phyloP scores from a whole-genome alignment of 2,329 filamentous ascomycete species.

The Sclerotinia glacialis region DNA sequence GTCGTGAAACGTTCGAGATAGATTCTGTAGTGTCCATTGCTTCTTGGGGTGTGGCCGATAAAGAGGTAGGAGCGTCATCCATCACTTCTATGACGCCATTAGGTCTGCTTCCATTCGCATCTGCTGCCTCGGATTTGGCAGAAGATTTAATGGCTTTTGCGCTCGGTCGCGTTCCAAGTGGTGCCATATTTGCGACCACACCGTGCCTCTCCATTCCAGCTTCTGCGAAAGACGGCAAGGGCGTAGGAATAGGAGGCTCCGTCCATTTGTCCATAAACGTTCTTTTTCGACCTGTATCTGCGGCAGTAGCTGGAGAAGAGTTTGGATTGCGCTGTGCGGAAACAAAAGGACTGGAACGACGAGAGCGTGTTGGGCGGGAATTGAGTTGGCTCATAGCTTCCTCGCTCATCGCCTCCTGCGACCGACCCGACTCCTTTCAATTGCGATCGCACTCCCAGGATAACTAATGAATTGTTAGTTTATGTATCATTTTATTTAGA shows the following conservation, averaged over 20 bases:
- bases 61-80: constrained; percentile 29
- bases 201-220: constrained; percentile 67
- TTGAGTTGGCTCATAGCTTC: constrained; percentile 25
- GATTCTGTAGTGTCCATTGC: constrained; percentile 33
- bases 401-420: constrained; percentile 25
- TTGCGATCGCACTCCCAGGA: constrained; percentile 29
- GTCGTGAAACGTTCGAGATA: constrained; percentile 22
- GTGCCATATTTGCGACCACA: constrained; percentile 79
- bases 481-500: constrained; percentile 16
- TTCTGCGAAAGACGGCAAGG: constrained; percentile 72
- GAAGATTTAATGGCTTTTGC: constrained; percentile 54
- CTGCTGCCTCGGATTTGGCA: constrained; percentile 30
- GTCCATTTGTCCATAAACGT: constrained; percentile 47
- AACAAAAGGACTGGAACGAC: constrained; percentile 35
- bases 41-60: constrained; percentile 32
- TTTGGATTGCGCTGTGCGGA: constrained; percentile 25
- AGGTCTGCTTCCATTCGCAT: constrained; percentile 22
- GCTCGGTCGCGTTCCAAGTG: constrained; percentile 70
- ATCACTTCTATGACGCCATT: constrained; percentile 30
- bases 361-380: constrained; percentile 35
- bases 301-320: constrained; percentile 19
- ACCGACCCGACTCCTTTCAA: constrained; percentile 29
- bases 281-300: constrained; percentile 30
- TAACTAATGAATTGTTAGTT: constrained; percentile 33
- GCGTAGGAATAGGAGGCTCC: constrained; percentile 54